A percentile compares a stretch with the other conserved stretches of the same genome.
These are phyloP conservation scores for Aquilaria sinensis DNA, from an alignment of 345 rosid genomes.

Conservation along the genomic window DNA sequence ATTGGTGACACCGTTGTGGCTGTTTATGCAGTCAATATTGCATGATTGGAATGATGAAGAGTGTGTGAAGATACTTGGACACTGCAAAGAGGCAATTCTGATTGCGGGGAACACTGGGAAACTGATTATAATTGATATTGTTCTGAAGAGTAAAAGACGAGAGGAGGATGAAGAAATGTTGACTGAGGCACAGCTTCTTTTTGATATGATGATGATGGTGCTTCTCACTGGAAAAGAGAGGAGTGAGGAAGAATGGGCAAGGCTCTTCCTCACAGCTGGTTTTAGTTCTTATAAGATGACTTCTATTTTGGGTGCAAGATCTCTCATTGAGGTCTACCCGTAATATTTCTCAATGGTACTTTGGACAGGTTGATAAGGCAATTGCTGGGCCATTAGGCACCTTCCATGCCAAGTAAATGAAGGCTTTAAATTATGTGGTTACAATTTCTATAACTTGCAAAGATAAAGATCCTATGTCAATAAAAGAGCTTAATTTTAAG, in stretches of 20 bases:
- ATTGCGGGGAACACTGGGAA: slow-evolving; percentile 17
- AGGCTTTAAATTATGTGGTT: too few species aligned
- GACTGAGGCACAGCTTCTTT: slow-evolving; percentile 28
- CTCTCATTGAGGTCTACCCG: slow-evolving; percentile 47
- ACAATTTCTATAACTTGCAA: too few species aligned
- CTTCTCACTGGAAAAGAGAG: slow-evolving; percentile 25
- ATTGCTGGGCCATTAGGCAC: too few species aligned
- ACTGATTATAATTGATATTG: slow-evolving; percentile 22
- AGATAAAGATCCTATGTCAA: too few species aligned
- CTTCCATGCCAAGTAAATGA: too few species aligned
- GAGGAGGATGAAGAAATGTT: slow-evolving; percentile 5
- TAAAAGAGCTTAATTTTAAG: too few species aligned
- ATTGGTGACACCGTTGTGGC: too few species aligned
- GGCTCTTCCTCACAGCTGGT: slow-evolving; percentile 29
- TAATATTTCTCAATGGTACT: slow-evolving; percentile 1
- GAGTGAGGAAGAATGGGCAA: slow-evolving; percentile 35
- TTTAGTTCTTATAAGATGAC: slow-evolving; percentile 30
- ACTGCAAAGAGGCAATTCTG: slow-evolving; percentile 27
- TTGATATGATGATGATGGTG: slow-evolving; percentile 35
- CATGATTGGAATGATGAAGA: slow-evolving; percentile 43
- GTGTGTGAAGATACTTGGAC: slow-evolving; percentile 36
- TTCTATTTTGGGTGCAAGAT: slow-evolving; percentile 30
- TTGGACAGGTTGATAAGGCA: too few species aligned
- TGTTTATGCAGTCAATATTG: slow-evolving; percentile 22
- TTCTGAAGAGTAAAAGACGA: background rate